Percentiles rank a stretch among this genome's conserved stretches.
Conservation (phyloP, 257 asterid species). For the Leptodermis oblonga region DNA sequence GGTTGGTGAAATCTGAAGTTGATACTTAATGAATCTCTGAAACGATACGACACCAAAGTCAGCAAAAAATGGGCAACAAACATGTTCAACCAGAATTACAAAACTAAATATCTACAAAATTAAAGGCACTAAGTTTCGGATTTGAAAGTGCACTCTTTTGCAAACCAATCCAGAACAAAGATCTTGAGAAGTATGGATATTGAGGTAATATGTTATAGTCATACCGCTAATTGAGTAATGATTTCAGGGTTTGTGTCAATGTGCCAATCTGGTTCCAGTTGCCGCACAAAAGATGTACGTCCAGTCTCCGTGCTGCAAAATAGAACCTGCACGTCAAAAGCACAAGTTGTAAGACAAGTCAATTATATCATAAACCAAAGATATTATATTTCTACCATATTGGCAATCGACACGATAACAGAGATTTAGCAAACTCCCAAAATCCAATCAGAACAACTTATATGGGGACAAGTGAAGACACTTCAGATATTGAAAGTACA, state of each 20-base stretch:
- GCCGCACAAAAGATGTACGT: constrained; percentile 85
- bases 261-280: constrained; percentile 99
- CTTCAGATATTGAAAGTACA: not conserved
- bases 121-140: not conserved
- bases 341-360: not conserved
- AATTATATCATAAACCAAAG: not conserved
- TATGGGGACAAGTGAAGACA: not conserved
- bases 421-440: too few relatives aligned
- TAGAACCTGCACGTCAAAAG: constrained; percentile 64
- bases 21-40: constrained; percentile 94
- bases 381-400: not conserved
- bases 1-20: constrained; percentile 63
- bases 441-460: not conserved
- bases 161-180: not conserved
- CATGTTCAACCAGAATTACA: not conserved
- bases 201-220: not conserved
- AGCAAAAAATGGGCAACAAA: not conserved
- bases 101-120: not conserved
- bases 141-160: not conserved
- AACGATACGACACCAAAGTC: constrained; percentile 1
- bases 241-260: constrained; percentile 87
- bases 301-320: constrained; percentile 92
- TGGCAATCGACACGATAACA: not conserved
- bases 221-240: constrained; percentile 74
- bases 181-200: not conserved